phyloP scores from a whole-genome alignment of 2,329 filamentous ascomycete genomes.

The Fusarium camptoceras region DNA sequence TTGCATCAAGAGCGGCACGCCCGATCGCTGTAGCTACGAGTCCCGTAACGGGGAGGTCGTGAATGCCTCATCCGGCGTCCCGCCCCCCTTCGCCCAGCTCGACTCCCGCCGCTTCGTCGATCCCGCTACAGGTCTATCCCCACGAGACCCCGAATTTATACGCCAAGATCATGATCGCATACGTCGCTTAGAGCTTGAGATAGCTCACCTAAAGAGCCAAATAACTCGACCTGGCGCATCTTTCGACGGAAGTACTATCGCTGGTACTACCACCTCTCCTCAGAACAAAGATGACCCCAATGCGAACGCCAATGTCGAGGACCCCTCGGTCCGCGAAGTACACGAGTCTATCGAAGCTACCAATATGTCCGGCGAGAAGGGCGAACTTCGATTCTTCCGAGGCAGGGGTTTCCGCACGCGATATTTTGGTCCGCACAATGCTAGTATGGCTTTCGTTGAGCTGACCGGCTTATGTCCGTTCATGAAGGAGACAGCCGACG shows the following conservation, averaged over 20 bases:
- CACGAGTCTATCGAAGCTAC: slow-evolving; percentile 56
- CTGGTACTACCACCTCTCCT: slow-evolving; percentile 58
- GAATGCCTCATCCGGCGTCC: slow-evolving; percentile 59
- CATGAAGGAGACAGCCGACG: slow-evolving; percentile 71
- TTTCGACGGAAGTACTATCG: slow-evolving; percentile 65
- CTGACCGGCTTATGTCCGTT: slow-evolving; percentile 68
- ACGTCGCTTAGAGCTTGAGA: slow-evolving; percentile 68
- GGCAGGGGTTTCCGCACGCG: slow-evolving; percentile 70
- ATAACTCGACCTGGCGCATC: slow-evolving; percentile 60
- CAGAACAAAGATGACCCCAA: slow-evolving; percentile 58
- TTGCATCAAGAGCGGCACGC: slow-evolving; percentile 71
- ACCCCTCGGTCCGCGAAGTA: slow-evolving; percentile 52
- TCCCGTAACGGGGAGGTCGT: slow-evolving; percentile 65
- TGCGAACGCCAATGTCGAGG: slow-evolving; percentile 47
- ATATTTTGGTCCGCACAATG: slow-evolving; percentile 71
- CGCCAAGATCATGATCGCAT: slow-evolving; percentile 68
- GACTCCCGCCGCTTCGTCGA: slow-evolving; percentile 54
- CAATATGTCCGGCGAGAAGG: slow-evolving; percentile 58
- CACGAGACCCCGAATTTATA: slow-evolving; percentile 53
- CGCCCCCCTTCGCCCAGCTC: slow-evolving; percentile 57
- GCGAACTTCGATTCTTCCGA: slow-evolving; percentile 68
- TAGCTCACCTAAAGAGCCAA: slow-evolving; percentile 66
- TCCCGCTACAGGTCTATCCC: slow-evolving; percentile 46
- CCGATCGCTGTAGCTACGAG: slow-evolving; percentile 70
- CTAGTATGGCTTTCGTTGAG: slow-evolving; percentile 70